phyloP scores from a whole-genome alignment of 805 yeast species.

The Monosporozyma aerobia region DNA sequence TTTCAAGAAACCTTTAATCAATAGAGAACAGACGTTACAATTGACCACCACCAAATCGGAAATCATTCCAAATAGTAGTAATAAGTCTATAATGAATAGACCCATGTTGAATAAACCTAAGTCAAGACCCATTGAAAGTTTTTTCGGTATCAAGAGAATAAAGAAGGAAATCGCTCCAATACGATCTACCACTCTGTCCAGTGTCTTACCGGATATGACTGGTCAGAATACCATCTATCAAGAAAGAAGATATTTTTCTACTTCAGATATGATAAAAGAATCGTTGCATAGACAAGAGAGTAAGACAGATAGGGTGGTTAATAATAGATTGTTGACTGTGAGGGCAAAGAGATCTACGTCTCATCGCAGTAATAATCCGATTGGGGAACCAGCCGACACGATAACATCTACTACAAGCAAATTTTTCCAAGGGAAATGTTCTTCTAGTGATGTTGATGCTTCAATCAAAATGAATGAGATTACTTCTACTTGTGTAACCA shows the following conservation, averaged over 20 bases:
- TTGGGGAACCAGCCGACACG: background rate
- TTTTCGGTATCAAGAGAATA: background rate
- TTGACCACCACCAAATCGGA: conserved; percentile 20
- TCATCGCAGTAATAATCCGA: background rate
- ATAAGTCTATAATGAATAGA: background rate
- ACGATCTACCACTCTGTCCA: background rate
- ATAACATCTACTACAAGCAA: conserved; percentile 5
- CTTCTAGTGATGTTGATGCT: background rate
- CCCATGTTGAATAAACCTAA: background rate
- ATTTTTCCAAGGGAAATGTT: conserved; percentile 6
- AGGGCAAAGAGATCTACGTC: background rate
- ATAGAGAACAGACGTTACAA: conserved; percentile 25
- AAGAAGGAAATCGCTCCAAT: background rate
- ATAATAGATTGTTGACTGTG: background rate
- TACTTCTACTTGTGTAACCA: background rate
- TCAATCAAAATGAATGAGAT: too few relatives aligned
- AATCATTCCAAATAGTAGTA: background rate
- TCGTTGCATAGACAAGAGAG: background rate
- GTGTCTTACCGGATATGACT: background rate
- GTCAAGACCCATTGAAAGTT: background rate
- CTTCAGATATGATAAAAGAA: background rate
- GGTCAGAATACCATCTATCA: background rate
- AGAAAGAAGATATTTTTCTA: background rate
- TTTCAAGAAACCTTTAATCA: conserved; percentile 25
- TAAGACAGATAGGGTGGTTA: background rate